Base-by-base conservation (phyloP, 495 filamentous ascomycete genomes). In the Podospora pseudocomata region DNA sequence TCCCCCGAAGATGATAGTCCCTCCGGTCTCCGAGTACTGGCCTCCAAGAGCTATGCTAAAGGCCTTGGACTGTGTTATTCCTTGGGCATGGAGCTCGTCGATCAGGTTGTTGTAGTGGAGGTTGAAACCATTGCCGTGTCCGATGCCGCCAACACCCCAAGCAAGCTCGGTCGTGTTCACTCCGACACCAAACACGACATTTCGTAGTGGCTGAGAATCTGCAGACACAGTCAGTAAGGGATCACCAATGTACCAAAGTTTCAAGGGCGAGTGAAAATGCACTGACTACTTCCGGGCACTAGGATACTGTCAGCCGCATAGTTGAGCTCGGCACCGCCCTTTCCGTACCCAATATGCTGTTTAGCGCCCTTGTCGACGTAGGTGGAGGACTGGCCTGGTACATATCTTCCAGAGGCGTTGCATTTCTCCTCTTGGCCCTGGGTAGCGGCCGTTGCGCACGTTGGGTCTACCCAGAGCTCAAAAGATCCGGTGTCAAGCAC, bases 1-100 rank as follows among this genome's bases (percentile, higher is more conserved):
- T 27, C 93, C 94, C 28, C 94, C 94, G 71, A 97, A 97, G 44
- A 97, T 84, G 67, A 97, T 87, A 18, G 88, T 86, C 27, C 94
- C 94, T 34, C 64, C 67, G 19, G 77, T 69, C 32, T 77, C 70
- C 67, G 78, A 74, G 44, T 74, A 72, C 64, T 74, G 76, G 66
- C 79, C 77, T 11, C 80, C 78, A 7, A 82, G 74, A 0, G 78
- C 79, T 3, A 81, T 66, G 57, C 80, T 80, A 68, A 81, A 81
- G 19, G 78, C 78, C 66, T 78, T 79, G 61, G 74, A 77, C 32
- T 75, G 69, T 15, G 77, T 81, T 9, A 78, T 71, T 2, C 77
- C 76, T 69, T 81, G 80, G 13, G 55, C 71, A 27, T 62, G 74
- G 16, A 81, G 66, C 49, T 79, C 71, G 60, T 81, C 79, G 68